Percentiles rank a stretch among this genome's conserved stretches.
Conservation (phyloP, 2,329 filamentous ascomycete species). For the Nigrospora oryzae region DNA sequence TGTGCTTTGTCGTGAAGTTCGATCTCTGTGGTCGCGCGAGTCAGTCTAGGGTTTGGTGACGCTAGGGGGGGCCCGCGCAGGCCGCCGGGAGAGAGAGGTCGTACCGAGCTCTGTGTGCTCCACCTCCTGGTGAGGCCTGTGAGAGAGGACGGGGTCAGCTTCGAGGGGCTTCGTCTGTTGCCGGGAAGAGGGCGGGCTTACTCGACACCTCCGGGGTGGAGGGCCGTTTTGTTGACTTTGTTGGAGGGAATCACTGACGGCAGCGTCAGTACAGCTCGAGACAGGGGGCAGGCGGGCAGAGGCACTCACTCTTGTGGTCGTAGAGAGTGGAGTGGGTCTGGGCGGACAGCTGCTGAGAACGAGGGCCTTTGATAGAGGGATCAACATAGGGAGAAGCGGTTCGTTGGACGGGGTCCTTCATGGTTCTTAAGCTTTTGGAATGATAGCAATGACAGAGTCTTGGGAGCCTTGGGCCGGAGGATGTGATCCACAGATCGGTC, state of each 20-base stretch:
- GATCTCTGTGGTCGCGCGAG: constrained; percentile 50
- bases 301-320: constrained; percentile 16
- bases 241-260: constrained; percentile 43
- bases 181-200: constrained; percentile 40
- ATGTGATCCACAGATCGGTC: constrained; percentile 16
- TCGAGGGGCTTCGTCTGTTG: background rate
- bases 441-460: constrained; percentile 9
- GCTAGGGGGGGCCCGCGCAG: background rate
- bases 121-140: constrained; percentile 56
- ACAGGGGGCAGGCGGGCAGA: background rate
- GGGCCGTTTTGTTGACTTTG: constrained; percentile 78
- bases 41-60: background rate
- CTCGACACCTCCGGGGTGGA: constrained; percentile 87
- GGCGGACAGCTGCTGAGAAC: constrained; percentile 28
- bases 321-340: constrained; percentile 20
- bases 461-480: constrained; percentile 8
- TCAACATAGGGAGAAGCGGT: constrained; percentile 35
- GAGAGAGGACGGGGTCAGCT: constrained; percentile 13
- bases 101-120: constrained; percentile 87
- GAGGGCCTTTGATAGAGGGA: constrained; percentile 33
- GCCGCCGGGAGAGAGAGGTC: constrained; percentile 5
- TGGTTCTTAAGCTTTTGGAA: constrained; percentile 21
- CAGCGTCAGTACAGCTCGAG: constrained; percentile 9
- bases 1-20: constrained; percentile 95
- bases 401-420: constrained; percentile 30